Evolutionary conservation across 139 green algal species (phyloP).

Genomic region (Micractinium conductrix): DNA sequence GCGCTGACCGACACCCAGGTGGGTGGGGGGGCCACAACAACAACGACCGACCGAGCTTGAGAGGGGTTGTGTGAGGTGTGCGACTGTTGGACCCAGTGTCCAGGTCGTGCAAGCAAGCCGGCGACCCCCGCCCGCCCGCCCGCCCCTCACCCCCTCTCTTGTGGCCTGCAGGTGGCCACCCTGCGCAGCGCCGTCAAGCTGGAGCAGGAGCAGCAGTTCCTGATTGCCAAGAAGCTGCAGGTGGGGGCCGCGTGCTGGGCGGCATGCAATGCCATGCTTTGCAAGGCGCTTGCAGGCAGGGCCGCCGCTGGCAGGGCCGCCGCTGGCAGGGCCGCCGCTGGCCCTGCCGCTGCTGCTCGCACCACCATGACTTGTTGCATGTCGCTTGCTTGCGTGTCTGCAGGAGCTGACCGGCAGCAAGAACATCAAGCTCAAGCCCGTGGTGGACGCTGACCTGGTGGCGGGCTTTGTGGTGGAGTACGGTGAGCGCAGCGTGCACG

Average conservation of each 20-base stretch:
- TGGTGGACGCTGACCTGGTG: constrained; percentile 94
- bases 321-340: too few relatives aligned
- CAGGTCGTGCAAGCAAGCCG: too few relatives aligned
- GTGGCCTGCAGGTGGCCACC: constrained; percentile 83
- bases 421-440: constrained; percentile 99
- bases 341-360: too few relatives aligned
- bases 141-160: too few relatives aligned
- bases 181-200: constrained; percentile 96
- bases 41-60: too few relatives aligned
- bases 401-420: constrained; percentile 97
- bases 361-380: constrained; percentile 3
- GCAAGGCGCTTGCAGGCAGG: too few relatives aligned
- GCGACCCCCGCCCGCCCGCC: background rate
- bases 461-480: constrained; percentile 97
- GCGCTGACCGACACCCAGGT: constrained; percentile 96
- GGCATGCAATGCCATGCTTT: background rate
- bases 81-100: too few relatives aligned
- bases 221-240: constrained; percentile 99
- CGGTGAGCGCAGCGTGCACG: constrained; percentile 47
- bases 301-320: too few relatives aligned
- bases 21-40: too few relatives aligned
- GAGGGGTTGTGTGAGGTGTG: too few relatives aligned
- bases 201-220: constrained; percentile 99
- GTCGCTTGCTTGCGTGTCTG: too few relatives aligned
- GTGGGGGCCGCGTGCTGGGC: too few relatives aligned